Evolutionary conservation across 192 early-diverging fungal genomes (phyloP), one percentile per base, ranked within the genome.

Genomic region (Coemansia sp.): DNA sequence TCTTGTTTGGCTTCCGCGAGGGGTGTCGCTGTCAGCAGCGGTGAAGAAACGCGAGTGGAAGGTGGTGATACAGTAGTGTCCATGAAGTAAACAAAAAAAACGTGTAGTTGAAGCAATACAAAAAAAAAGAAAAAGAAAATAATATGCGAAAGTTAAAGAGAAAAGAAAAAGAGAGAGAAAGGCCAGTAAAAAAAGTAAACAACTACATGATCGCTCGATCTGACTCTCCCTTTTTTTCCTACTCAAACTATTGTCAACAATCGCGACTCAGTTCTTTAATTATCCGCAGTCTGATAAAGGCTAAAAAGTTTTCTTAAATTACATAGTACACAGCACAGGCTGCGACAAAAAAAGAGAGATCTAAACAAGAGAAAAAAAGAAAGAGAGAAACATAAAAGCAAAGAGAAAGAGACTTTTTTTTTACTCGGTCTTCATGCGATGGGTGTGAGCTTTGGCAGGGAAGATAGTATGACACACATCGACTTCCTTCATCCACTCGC

Each of bases 401-500:
- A 27, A 29, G 24, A 39, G 29, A 27, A 3, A 7, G 20, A n/a
- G n/a, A n/a, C n/a, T 52, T 52, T 58, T 34, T 15, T 8, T 60
- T 52, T 70, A 76, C 58, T 76, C 65, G 11, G 69, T 18, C 71
- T 84, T 76, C 81, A 84, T 70, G 16, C 65, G 58, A 55, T 84
- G 81, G 1, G 64, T 47, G 58, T 84, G 81, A 15, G 76, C 39
- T 31, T 64, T 73, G 11, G 81, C 67, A 16, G 67, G 66, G 27
- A 49, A 40, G 44, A 27, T 58, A 7, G 62, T 60, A 38, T 71
- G 81, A 64, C 91, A 93, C 31, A 85, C 71, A 9, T 86, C 81
- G 29, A 93, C 79, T n/a, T 76, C 78, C 68, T 87, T 87, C 68
- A 90, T 90, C 95, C 95, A 97, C 22, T 87, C 76, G 73, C 89